phyloP scores from a whole-genome alignment of 441 rosid genomes.

The Adansonia rubrostipa region DNA sequence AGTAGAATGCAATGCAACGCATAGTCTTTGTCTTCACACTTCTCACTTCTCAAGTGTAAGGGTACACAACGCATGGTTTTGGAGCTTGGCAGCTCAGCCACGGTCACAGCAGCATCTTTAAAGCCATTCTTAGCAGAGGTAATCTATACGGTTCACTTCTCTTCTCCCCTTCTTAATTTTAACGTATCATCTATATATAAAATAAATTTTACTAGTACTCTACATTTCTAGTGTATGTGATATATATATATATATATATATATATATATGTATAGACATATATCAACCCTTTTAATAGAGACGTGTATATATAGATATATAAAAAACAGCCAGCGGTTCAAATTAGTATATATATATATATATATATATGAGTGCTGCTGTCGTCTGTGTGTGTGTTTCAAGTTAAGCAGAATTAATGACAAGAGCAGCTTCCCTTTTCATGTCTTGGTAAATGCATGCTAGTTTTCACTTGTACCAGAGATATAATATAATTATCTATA shows the following conservation, averaged over 20 bases:
- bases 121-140: constrained; percentile 1
- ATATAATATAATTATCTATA: not conserved
- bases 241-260: too few relatives aligned
- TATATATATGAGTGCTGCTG: too few relatives aligned
- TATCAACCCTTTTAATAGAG: too few relatives aligned
- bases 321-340: too few relatives aligned
- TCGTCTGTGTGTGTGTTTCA: not conserved
- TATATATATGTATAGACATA: too few relatives aligned
- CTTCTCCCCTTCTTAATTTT: not conserved
- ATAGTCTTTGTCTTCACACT: not conserved
- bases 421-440: not conserved
- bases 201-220: too few relatives aligned
- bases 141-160: not conserved
- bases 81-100: not conserved
- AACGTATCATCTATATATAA: too few relatives aligned
- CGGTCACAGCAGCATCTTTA: not conserved
- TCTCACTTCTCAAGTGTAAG: not conserved
- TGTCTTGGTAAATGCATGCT: not conserved
- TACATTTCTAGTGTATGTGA: too few relatives aligned
- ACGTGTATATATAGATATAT: too few relatives aligned
- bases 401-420: not conserved
- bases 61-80: not conserved
- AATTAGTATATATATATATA: too few relatives aligned
- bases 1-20: not conserved
- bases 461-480: not conserved